Conservation (phyloP, 257 asterid species). For the Buddleja alternifolia region DNA sequence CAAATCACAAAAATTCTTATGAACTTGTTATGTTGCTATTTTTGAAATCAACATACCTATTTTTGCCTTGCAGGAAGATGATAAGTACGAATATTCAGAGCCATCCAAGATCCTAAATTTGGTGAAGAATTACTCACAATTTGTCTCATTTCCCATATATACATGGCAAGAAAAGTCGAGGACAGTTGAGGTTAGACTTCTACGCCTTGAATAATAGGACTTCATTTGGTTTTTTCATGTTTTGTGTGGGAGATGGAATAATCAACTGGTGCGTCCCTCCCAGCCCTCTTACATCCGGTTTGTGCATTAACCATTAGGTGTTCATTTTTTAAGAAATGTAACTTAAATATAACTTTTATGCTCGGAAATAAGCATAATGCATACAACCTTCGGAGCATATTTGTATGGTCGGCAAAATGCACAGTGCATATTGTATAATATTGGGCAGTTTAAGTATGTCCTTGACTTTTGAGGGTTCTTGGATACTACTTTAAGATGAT, state of each 20-base stretch:
- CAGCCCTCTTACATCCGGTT: background rate
- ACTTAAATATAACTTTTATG: background rate
- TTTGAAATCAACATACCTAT: slow-evolving; percentile 13
- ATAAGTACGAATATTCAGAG: slow-evolving; percentile 89
- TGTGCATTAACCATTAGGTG: background rate
- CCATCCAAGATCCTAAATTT: slow-evolving; percentile 79
- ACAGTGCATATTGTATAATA: background rate
- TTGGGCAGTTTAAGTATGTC: background rate
- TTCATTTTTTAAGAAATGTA: background rate
- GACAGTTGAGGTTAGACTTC: slow-evolving; percentile 72
- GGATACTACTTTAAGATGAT: background rate
- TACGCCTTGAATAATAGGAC: slow-evolving; percentile 5
- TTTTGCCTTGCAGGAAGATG: slow-evolving; percentile 70
- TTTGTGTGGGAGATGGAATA: background rate
- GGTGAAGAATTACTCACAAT: slow-evolving; percentile 97
- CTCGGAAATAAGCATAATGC: background rate
- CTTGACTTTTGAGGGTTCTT: too few species aligned
- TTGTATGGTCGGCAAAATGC: background rate
- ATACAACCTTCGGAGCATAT: background rate
- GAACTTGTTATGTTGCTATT: slow-evolving; percentile 1
- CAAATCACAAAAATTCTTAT: background rate
- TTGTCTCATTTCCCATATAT: slow-evolving; percentile 90
- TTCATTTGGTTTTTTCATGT: background rate
- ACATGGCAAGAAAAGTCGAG: slow-evolving; percentile 96
- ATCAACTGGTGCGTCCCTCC: background rate